Conservation (phyloP, 78 protist genomes). For the Dictyostelium intermedium region DNA sequence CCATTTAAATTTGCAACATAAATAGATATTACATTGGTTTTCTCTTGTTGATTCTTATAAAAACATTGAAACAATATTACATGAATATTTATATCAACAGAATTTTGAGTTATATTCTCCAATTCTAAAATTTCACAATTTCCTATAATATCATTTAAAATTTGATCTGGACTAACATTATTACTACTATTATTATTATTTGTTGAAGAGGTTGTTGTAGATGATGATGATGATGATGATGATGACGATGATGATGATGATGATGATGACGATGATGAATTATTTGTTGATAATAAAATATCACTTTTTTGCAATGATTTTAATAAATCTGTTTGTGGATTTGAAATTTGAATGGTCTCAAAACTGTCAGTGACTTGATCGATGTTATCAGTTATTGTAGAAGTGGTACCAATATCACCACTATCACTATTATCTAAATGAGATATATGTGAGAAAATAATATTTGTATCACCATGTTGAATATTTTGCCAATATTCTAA, state of each 20-base stretch:
- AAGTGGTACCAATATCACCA: background rate
- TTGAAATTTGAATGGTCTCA: background rate
- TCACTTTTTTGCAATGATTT: background rate
- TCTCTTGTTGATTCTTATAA: background rate
- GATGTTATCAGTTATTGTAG: background rate
- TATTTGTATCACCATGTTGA: background rate
- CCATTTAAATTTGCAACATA: constrained; percentile 12
- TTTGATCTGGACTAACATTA: background rate
- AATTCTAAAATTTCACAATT: background rate
- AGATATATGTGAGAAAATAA: background rate
- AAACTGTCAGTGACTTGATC: background rate
- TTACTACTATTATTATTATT: background rate
- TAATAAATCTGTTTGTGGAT: background rate
- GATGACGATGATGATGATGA: background rate
- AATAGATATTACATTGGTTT: background rate
- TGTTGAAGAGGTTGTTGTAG: background rate
- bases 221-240: background rate
- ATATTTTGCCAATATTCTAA: constrained; percentile 11
- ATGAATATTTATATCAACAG: background rate
- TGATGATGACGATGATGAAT: no score
- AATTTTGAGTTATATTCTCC: background rate
- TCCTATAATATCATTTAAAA: background rate
- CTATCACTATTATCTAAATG: background rate
- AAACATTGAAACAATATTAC: background rate
- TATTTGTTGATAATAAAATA: background rate